phyloP scores from a whole-genome alignment of 768 basidiomycete species.

The Sporobolomyces pararoseus region DNA sequence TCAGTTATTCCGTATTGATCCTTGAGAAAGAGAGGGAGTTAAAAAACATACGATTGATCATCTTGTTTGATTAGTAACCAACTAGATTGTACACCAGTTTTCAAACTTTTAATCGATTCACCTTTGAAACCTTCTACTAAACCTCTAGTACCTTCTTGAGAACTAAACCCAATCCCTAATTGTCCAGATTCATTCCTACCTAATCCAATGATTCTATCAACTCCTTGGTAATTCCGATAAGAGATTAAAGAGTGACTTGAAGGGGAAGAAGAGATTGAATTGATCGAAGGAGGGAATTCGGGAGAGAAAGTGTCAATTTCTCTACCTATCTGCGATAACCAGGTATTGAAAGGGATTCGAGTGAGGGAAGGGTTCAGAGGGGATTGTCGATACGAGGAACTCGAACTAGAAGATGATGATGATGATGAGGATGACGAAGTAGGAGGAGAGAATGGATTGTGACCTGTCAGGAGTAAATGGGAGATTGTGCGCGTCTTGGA shows the following conservation, averaged over 20 bases:
- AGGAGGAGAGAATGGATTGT: conserved; percentile 35
- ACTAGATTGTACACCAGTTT: conserved; percentile 11
- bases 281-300: background rate
- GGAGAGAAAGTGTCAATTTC: conserved; percentile 10
- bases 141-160: conserved; percentile 33
- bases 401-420: too few species aligned
- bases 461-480: conserved; percentile 35
- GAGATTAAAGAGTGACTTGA: conserved; percentile 21
- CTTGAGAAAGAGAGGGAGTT: background rate
- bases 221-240: conserved; percentile 17
- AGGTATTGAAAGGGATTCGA: conserved; percentile 14
- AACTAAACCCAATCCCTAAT: conserved; percentile 31
- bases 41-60: background rate
- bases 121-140: conserved; percentile 41
- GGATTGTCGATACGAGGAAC: conserved; percentile 3
- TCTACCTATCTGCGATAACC: conserved; percentile 33
- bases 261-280: background rate
- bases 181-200: conserved; percentile 37
- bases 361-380: conserved; percentile 28
- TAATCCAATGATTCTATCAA: conserved; percentile 23
- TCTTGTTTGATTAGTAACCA: conserved; percentile 23
- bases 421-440: background rate
- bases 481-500: conserved; percentile 5
- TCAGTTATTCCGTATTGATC: too few species aligned
- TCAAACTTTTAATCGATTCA: conserved; percentile 6